Evolutionary conservation across 2,329 filamentous ascomycete genomes (phyloP).

Genomic region (Fusarium illudens): DNA sequence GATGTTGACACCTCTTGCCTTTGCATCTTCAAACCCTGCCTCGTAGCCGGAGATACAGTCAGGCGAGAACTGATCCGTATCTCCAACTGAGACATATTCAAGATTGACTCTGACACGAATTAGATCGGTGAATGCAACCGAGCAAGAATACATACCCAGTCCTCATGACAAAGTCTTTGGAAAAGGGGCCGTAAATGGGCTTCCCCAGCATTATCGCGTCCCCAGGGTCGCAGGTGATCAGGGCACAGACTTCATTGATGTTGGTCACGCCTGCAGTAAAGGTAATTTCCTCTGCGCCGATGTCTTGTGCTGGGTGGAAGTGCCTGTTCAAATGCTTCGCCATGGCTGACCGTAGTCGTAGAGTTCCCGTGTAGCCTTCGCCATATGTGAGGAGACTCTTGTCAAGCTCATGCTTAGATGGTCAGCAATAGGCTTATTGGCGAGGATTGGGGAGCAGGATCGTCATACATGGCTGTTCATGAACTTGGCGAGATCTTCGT

Average conservation of each 20-base stretch:
- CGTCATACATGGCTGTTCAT: neutral
- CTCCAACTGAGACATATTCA: neutral
- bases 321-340: neutral
- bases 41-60: neutral
- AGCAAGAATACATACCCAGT: neutral
- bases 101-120: neutral
- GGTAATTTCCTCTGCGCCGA: neutral
- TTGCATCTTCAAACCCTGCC: neutral
- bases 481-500: neutral
- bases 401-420: neutral
- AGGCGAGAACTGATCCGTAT: neutral
- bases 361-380: neutral
- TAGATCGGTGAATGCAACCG: neutral
- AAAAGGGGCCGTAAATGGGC: neutral
- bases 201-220: neutral
- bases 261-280: neutral
- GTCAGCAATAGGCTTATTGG: neutral
- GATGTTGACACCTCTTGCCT: neutral
- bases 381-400: neutral
- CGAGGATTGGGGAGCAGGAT: rapidly evolving
- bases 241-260: neutral
- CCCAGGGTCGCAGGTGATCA: neutral
- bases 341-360: neutral
- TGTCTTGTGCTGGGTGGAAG: neutral
- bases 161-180: neutral